These are phyloP conservation scores for Tricladium varicosporioides DNA, from an alignment of 2,329 filamentous ascomycete species.

Conservation along the genomic window DNA sequence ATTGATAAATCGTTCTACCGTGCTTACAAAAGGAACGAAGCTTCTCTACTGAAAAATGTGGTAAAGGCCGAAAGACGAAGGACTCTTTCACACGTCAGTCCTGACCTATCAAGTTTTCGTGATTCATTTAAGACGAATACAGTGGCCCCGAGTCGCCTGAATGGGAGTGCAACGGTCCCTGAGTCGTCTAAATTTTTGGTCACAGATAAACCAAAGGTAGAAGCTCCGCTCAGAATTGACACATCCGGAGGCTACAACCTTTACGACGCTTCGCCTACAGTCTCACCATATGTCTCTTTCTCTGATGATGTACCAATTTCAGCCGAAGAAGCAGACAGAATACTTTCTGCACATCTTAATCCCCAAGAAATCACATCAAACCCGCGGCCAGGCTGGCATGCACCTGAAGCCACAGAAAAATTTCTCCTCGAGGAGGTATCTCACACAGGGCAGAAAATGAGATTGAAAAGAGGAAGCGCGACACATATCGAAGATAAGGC, in stretches of 20 bases:
- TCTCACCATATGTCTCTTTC: conserved; percentile 3
- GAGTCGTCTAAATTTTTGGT: conserved; percentile 20
- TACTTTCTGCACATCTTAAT: conserved; percentile 25
- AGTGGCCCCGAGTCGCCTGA: background rate
- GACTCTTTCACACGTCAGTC: conserved; percentile 6
- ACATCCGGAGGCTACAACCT: background rate
- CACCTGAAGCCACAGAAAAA: conserved; percentile 39
- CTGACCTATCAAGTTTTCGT: conserved; percentile 7
- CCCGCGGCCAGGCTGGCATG: conserved; percentile 3
- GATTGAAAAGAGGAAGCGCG: background rate
- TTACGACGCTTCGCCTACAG: background rate
- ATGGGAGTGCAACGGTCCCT: conserved; percentile 5
- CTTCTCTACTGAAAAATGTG: conserved; percentile 34
- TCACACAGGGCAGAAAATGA: background rate
- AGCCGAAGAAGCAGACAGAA: conserved; percentile 30
- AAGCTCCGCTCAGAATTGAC: background rate
- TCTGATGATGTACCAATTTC: conserved; percentile 19
- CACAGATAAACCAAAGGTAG: conserved; percentile 4
- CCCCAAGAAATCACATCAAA: conserved; percentile 2
- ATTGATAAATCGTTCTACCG: conserved; percentile 43
- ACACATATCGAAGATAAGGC: conserved; percentile 41
- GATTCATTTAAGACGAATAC: background rate
- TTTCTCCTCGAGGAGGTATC: conserved; percentile 38
- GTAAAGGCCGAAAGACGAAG: conserved; percentile 24
- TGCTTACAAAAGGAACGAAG: conserved; percentile 45